These are phyloP conservation scores for Fistulinella prunicolor DNA, from an alignment of 768 basidiomycete species.

Conservation along the genomic window DNA sequence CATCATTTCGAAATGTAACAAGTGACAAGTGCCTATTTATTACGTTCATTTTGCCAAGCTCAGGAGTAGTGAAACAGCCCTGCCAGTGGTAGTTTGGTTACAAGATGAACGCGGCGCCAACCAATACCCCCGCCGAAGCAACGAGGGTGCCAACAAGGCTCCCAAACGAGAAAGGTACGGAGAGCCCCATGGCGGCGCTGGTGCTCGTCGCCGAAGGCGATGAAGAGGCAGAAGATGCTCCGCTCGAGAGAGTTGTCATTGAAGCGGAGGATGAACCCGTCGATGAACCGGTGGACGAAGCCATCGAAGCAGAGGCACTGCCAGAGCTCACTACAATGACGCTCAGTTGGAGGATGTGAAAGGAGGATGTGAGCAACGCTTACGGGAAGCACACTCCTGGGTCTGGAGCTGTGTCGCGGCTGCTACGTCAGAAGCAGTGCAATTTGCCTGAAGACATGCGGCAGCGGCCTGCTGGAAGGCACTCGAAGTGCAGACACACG, in stretches of 20 bases:
- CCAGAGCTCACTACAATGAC: neutral
- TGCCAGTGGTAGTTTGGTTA: slow-evolving; percentile 1
- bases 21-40: too few species aligned
- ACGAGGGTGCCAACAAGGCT: slow-evolving; percentile 20
- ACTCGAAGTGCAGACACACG: slow-evolving; percentile 38
- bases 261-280: neutral
- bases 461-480: slow-evolving; percentile 36
- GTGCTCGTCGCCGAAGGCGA: neutral
- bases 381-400: slow-evolving; percentile 31
- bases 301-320: neutral
- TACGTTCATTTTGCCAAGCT: too few species aligned
- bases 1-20: too few species aligned
- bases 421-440: slow-evolving; percentile 29
- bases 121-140: slow-evolving; percentile 24
- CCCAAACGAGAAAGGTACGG: slow-evolving; percentile 16
- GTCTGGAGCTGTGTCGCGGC: slow-evolving; percentile 34
- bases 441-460: slow-evolving; percentile 35
- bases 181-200: slow-evolving; percentile 19
- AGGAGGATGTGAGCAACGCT: neutral
- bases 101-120: slow-evolving; percentile 26
- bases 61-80: neutral
- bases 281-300: neutral
- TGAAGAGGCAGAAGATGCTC: neutral
- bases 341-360: neutral
- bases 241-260: neutral